A percentile compares a stretch with the other conserved stretches of the same genome.
These are phyloP conservation scores for Rhodomyrtus tomentosa DNA, from an alignment of 345 rosid species.

Conservation along the genomic window DNA sequence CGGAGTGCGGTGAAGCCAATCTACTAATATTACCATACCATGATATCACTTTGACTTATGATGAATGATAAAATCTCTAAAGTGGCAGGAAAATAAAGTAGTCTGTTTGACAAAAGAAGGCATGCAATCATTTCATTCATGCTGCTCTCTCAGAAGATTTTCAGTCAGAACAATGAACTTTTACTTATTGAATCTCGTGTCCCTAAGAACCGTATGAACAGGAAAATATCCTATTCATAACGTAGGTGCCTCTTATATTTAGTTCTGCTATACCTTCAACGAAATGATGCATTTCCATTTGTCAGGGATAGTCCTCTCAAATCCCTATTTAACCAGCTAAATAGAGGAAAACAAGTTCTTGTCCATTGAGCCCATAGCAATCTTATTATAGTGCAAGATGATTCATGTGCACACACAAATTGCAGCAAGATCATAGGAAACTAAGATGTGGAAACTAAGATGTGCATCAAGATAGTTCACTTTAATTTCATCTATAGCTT, in stretches of 20 bases:
- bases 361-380: neutral
- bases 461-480: neutral
- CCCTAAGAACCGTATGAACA: neutral
- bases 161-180: too few relatives aligned
- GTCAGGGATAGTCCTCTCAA: neutral
- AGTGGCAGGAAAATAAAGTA: neutral
- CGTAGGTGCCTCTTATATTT: neutral
- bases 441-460: neutral
- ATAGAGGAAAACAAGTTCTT: neutral
- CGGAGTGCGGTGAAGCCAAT: neutral
- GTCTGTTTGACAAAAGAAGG: neutral
- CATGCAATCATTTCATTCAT: neutral
- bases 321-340: neutral
- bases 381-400: neutral
- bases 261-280: neutral
- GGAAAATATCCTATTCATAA: neutral
- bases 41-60: neutral
- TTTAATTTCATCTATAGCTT: neutral
- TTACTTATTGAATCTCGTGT: too few relatives aligned
- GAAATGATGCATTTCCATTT: neutral
- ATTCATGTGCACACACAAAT: neutral
- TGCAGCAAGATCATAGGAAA: neutral
- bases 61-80: neutral
- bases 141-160: too few relatives aligned
- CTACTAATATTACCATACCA: neutral